A percentile compares a stretch with the other conserved stretches of the same genome.
phyloP scores from a whole-genome alignment of 2,329 filamentous ascomycete genomes.

The Cryphonectria naterciae region DNA sequence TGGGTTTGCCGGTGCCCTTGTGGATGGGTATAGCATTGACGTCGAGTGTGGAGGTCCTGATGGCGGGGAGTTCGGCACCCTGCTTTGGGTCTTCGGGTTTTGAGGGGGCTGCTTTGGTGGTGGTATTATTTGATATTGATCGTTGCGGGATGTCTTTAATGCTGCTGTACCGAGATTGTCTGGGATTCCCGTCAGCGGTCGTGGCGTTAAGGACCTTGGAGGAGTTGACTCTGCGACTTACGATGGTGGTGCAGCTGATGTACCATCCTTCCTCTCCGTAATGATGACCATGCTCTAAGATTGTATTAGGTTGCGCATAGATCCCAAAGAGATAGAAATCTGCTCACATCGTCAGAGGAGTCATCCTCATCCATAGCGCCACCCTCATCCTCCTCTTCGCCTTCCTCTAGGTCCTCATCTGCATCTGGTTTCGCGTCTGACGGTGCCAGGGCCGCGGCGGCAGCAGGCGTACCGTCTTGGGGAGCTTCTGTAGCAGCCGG shows the following conservation, averaged over 20 bases:
- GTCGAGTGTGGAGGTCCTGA: conserved; percentile 82
- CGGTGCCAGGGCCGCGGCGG: conserved; percentile 34
- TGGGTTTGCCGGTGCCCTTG: conserved; percentile 77
- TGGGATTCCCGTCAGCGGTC: conserved; percentile 36
- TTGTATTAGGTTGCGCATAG: conserved; percentile 11
- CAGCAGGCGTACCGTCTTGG: conserved; percentile 19
- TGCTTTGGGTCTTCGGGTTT: conserved; percentile 37
- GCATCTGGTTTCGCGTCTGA: conserved; percentile 42
- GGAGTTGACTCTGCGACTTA: conserved; percentile 41
- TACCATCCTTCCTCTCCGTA: conserved; percentile 67
- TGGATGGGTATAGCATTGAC: conserved; percentile 82
- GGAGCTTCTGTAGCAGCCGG: conserved; percentile 36
- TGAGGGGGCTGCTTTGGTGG: conserved; percentile 48
- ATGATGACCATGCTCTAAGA: conserved; percentile 69
- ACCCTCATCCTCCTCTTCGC: conserved; percentile 66
- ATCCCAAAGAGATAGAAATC: neutral
- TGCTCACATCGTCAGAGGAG: conserved; percentile 44
- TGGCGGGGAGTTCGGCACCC: conserved; percentile 52
- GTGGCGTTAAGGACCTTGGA: neutral
- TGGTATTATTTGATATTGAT: conserved; percentile 55
- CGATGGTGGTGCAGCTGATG: conserved; percentile 62
- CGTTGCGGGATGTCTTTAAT: conserved; percentile 68
- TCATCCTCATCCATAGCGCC: conserved; percentile 65
- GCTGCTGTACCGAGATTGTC: conserved; percentile 66
- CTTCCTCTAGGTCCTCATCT: conserved; percentile 64